phyloP scores from a whole-genome alignment of 75 land plant species.

The Isoetes taiwanensis region DNA sequence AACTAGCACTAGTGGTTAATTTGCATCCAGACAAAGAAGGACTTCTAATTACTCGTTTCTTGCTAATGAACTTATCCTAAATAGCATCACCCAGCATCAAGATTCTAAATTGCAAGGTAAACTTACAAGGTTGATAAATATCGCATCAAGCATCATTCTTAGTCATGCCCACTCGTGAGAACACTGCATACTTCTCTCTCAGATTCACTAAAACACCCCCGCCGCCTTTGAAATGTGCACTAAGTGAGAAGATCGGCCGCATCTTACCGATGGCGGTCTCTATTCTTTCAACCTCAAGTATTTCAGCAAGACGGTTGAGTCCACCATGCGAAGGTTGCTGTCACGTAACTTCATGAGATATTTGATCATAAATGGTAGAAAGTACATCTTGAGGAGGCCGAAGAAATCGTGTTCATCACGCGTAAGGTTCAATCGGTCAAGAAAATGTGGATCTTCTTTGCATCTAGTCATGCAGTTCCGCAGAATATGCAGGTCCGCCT shows the following conservation, averaged over 20 bases:
- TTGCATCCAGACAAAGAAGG: no score
- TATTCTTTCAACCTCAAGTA: slow-evolving; percentile 46
- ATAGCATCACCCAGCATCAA: no score
- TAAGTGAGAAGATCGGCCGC: slow-evolving; percentile 52
- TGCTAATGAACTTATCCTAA: no score
- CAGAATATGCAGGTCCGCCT: no score
- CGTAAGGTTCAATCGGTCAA: no score
- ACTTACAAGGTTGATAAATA: neutral
- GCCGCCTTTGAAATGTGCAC: slow-evolving; percentile 37
- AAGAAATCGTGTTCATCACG: neutral
- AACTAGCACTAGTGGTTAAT: no score
- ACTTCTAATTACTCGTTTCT: no score
- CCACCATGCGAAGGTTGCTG: slow-evolving; percentile 44
- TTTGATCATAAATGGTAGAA: neutral
- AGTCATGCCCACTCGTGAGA: slow-evolving; percentile 40
- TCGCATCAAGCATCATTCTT: slow-evolving; percentile 8
- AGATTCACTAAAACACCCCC: slow-evolving; percentile 33
- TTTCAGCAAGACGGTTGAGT: slow-evolving; percentile 48
- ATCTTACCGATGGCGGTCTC: slow-evolving; percentile 46
- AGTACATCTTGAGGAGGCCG: neutral
- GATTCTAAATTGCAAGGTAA: no score
- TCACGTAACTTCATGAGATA: slow-evolving; percentile 8
- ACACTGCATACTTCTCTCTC: slow-evolving; percentile 50
- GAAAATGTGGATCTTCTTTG: no score
- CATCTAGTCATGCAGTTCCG: no score